Percentiles rank a stretch among this genome's conserved stretches.
Evolutionary conservation across 495 filamentous ascomycete species (phyloP).

Genomic region (Penicillium cinerascens): DNA sequence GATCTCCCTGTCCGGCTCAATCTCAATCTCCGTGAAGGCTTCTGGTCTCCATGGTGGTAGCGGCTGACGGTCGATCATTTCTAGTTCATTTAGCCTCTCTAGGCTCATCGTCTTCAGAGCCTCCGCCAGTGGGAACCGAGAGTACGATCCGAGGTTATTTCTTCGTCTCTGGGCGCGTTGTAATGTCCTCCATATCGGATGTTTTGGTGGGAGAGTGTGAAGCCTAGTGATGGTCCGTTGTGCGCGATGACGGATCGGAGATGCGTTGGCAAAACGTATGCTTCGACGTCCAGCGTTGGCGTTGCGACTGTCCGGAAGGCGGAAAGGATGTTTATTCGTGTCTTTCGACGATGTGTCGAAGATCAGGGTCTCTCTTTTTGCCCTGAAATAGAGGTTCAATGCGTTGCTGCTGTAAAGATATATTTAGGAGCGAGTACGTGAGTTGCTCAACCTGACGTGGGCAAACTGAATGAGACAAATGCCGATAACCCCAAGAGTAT

Average conservation of each 20-base stretch:
- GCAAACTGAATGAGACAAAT: too few relatives aligned
- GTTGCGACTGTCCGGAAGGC: slow-evolving; percentile 4
- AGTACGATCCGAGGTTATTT: slow-evolving; percentile 1
- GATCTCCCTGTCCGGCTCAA: slow-evolving; percentile 17
- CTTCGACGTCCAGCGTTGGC: slow-evolving; percentile 4
- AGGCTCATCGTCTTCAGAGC: slow-evolving; percentile 11
- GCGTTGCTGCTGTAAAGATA: too few relatives aligned
- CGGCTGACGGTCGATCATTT: slow-evolving; percentile 25
- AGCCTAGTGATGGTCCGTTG: slow-evolving; percentile 6
- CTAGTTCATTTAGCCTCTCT: slow-evolving; percentile 4
- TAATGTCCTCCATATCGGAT: slow-evolving; percentile 10
- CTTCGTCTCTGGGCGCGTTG: slow-evolving; percentile 10
- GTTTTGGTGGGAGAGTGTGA: slow-evolving; percentile 6
- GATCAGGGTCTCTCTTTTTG: too few relatives aligned
- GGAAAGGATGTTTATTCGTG: too few relatives aligned
- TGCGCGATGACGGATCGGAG: slow-evolving; percentile 7
- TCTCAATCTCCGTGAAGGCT: slow-evolving; percentile 19
- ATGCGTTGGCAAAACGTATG: neutral
- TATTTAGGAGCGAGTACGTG: too few relatives aligned
- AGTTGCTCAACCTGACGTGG: too few relatives aligned
- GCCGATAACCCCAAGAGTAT: too few relatives aligned
- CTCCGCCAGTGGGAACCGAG: slow-evolving; percentile 16
- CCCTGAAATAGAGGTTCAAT: too few relatives aligned
- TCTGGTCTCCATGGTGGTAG: slow-evolving; percentile 16
- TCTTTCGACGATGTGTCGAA: too few relatives aligned